These are phyloP conservation scores for Neopestalotiopsis clavispora DNA, from an alignment of 2,329 filamentous ascomycete species.

Conservation along the genomic window DNA sequence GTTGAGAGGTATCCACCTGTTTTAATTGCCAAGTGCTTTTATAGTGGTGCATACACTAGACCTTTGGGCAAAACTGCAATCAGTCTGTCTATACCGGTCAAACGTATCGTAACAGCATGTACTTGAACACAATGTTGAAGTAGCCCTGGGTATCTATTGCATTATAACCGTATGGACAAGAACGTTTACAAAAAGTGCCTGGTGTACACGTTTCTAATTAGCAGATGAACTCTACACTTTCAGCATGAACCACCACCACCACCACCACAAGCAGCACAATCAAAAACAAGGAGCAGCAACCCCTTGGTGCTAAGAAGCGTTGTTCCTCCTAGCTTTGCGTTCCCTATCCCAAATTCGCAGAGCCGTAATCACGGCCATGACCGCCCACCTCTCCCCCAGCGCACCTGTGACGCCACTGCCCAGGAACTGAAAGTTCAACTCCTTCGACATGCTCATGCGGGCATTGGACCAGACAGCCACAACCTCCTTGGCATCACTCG, in stretches of 20 bases:
- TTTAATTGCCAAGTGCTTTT: not conserved
- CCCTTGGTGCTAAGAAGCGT: not conserved
- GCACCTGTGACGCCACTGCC: constrained; percentile 28
- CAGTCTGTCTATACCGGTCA: no score
- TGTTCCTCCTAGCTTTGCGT: constrained; percentile 8
- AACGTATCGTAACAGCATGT: not conserved
- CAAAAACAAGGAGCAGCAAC: no score
- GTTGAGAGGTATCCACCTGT: not conserved
- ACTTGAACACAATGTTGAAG: not conserved
- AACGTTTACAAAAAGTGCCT: not conserved
- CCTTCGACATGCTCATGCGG: constrained; percentile 25
- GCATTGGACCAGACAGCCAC: constrained; percentile 28
- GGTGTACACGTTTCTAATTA: not conserved
- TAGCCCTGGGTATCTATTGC: not conserved
- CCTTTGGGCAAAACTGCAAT: no score
- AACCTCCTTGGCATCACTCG: constrained; percentile 30
- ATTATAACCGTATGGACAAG: not conserved
- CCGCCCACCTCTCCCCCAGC: constrained; percentile 28
- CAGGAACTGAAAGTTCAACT: constrained; percentile 27
- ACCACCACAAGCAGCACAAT: no score
- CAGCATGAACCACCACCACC: no score
- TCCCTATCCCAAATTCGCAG: constrained; percentile 27
- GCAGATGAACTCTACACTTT: not conserved
- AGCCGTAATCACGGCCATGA: constrained; percentile 26
- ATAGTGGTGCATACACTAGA: not conserved